A percentile compares a stretch with the other conserved stretches of the same genome.
These are phyloP conservation scores for Brettanomyces anomalus DNA, from an alignment of 805 yeast genomes.

Conservation along the genomic window DNA sequence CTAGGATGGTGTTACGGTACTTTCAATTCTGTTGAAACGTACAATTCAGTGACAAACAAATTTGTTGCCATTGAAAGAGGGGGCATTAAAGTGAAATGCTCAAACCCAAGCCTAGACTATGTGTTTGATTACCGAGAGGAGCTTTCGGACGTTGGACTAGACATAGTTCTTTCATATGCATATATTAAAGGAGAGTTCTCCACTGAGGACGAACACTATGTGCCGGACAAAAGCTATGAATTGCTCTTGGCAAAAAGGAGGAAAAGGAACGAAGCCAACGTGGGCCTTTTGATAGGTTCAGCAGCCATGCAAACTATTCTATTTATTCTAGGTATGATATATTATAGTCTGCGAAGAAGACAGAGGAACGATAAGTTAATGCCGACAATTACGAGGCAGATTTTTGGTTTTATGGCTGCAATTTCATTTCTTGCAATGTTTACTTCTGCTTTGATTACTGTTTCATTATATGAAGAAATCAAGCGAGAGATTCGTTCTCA, in stretches of 20 bases:
- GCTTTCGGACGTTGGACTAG: constrained; percentile 31
- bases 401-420: constrained; percentile 28
- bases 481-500: constrained; percentile 21
- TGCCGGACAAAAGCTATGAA: constrained; percentile 20
- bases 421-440: constrained; percentile 25
- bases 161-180: constrained; percentile 40
- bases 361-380: constrained; percentile 7
- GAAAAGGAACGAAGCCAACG: constrained; percentile 18
- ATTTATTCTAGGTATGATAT: constrained; percentile 22
- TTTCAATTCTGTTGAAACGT: constrained; percentile 18
- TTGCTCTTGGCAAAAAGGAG: constrained; percentile 12
- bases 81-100: constrained; percentile 10
- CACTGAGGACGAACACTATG: constrained; percentile 7
- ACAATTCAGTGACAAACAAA: neutral
- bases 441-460: constrained; percentile 22
- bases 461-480: constrained; percentile 10
- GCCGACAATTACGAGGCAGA: constrained; percentile 28
- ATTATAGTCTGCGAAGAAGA: constrained; percentile 30
- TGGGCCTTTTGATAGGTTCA: constrained; percentile 23
- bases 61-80: neutral
- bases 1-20: constrained; percentile 39
- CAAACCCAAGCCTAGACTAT: constrained; percentile 11
- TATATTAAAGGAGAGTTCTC: constrained; percentile 15
- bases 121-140: constrained; percentile 38
- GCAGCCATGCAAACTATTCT: constrained; percentile 24